Conservation (phyloP, 306 rosid genomes). For the Ammopiptanthus mongolicus region DNA sequence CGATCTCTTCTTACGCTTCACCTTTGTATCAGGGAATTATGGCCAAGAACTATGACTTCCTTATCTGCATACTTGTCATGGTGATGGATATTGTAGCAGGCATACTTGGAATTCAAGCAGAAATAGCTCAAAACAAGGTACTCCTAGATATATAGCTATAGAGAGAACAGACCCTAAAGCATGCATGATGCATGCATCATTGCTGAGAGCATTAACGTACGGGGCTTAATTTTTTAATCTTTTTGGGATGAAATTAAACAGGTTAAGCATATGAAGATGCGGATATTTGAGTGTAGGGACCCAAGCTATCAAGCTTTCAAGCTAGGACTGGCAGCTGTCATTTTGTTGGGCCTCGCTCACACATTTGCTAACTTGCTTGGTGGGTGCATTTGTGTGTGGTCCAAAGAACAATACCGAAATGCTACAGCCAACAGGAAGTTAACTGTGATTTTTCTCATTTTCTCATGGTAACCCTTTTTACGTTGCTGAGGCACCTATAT, state of each 20-base stretch:
- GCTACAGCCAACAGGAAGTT: slow-evolving; percentile 52
- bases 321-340: slow-evolving; percentile 66
- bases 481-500: not conserved
- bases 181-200: not conserved
- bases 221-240: not conserved
- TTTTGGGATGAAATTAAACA: slow-evolving; percentile 15
- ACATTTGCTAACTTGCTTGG: slow-evolving; percentile 54
- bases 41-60: slow-evolving; percentile 50
- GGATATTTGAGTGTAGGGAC: slow-evolving; percentile 64
- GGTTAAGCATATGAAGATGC: slow-evolving; percentile 48
- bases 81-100: slow-evolving; percentile 67
- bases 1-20: not conserved
- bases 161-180: not conserved
- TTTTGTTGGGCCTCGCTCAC: slow-evolving; percentile 56
- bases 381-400: slow-evolving; percentile 55
- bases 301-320: slow-evolving; percentile 71
- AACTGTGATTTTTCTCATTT: slow-evolving; percentile 43
- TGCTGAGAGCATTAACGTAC: not conserved
- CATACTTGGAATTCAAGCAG: slow-evolving; percentile 76
- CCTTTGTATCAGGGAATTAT: slow-evolving; percentile 26
- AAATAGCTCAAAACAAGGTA: slow-evolving; percentile 76
- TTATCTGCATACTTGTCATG: slow-evolving; percentile 61
- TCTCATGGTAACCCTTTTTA: slow-evolving; percentile 52
- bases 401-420: slow-evolving; percentile 22
- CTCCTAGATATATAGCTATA: not conserved